These are phyloP conservation scores for Aegilops tauschii DNA, from an alignment of 176 grass and related monocot genomes.

Conservation along the genomic window DNA sequence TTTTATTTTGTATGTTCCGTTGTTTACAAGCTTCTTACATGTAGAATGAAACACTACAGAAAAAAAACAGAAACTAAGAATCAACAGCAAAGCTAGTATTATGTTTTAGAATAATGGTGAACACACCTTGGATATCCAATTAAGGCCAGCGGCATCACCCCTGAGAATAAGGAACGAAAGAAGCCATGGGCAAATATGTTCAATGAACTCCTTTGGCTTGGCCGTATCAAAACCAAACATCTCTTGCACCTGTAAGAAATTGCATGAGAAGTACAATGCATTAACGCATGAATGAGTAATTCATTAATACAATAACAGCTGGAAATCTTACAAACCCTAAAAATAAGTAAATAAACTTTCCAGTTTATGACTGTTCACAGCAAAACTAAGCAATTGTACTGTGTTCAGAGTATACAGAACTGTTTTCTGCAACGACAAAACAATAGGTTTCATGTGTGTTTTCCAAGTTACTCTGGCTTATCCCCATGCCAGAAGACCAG, in stretches of 20 bases:
- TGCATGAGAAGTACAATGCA: slow-evolving; percentile 14
- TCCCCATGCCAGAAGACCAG: neutral
- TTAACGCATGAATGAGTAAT: neutral
- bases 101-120: slow-evolving; percentile 6
- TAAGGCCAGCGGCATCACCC: slow-evolving; percentile 61
- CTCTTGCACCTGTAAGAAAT: slow-evolving; percentile 61
- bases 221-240: slow-evolving; percentile 57
- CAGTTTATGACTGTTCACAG: neutral
- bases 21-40: slow-evolving; percentile 1
- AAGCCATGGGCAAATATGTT: slow-evolving; percentile 74
- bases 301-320: neutral
- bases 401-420: neutral
- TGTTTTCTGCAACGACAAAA: neutral
- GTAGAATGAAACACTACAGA: neutral
- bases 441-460: neutral
- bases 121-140: slow-evolving; percentile 86
- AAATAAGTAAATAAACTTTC: neutral
- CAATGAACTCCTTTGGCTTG: slow-evolving; percentile 60
- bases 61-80: slow-evolving; percentile 13
- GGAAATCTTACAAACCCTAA: neutral
- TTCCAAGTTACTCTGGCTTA: neutral
- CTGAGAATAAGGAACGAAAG: slow-evolving; percentile 69
- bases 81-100: neutral
- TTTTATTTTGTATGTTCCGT: neutral
- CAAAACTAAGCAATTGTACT: neutral